Conservation (phyloP, 2,329 filamentous ascomycete genomes). For the Bipolaris victoriae region DNA sequence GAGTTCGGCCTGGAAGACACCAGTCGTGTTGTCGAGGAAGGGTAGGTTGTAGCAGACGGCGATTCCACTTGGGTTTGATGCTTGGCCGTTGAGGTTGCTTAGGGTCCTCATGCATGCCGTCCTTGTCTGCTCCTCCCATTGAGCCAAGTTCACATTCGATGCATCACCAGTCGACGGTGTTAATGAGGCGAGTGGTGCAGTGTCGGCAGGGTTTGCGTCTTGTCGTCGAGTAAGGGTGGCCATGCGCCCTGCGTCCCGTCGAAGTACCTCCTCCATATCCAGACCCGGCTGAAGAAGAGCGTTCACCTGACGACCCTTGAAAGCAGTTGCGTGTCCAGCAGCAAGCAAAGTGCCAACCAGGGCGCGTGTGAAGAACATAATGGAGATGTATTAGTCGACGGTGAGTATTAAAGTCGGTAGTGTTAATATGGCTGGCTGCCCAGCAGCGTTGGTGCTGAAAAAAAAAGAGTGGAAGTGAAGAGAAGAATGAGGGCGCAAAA, state of each 20-base stretch:
- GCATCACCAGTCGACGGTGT: conserved; percentile 46
- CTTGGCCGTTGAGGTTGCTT: conserved; percentile 58
- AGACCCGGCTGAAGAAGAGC: conserved; percentile 37
- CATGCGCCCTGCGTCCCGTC: conserved; percentile 42
- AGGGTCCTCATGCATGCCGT: conserved; percentile 67
- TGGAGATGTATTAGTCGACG: conserved; percentile 38
- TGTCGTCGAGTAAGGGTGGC: conserved; percentile 48
- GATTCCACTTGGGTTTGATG: conserved; percentile 76
- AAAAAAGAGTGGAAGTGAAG: conserved; percentile 33
- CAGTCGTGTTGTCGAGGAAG: conserved; percentile 69
- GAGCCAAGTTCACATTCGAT: conserved; percentile 35
- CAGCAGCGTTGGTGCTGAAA: conserved; percentile 45
- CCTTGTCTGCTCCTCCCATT: conserved; percentile 49
- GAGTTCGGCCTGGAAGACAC: conserved; percentile 77
- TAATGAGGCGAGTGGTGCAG: conserved; percentile 40
- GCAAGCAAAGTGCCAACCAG: conserved; percentile 42
- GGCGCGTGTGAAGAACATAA: conserved; percentile 43
- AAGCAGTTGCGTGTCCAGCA: conserved; percentile 41
- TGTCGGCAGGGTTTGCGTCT: conserved; percentile 35
- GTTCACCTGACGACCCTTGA: conserved; percentile 33
- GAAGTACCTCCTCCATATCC: conserved; percentile 42
- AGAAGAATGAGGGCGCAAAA: conserved; percentile 37
- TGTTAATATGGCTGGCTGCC: conserved; percentile 39
- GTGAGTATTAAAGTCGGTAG: conserved; percentile 44
- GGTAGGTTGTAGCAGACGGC: conserved; percentile 84